A percentile compares a stretch with the other conserved stretches of the same genome.
phyloP scores from a whole-genome alignment of 2,329 filamentous ascomycete species.

The Aschersonia sp. region DNA sequence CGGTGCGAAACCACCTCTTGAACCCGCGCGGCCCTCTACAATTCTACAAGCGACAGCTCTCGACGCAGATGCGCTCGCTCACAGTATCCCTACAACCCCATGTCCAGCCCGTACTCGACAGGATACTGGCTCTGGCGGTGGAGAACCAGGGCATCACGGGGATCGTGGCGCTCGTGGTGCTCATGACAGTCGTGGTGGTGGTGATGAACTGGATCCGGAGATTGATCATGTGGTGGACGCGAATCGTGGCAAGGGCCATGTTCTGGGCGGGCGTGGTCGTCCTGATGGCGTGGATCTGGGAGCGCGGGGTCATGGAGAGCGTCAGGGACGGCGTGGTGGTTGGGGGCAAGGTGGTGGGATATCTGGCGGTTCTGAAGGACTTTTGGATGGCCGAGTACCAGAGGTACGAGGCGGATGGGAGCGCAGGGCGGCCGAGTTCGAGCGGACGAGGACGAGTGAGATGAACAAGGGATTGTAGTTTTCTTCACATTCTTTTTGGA shows the following conservation, averaged over 20 bases:
- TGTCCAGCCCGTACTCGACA: slow-evolving; percentile 27
- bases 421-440: neutral
- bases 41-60: slow-evolving; percentile 19
- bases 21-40: slow-evolving; percentile 30
- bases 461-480: neutral
- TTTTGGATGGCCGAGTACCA: slow-evolving; percentile 4
- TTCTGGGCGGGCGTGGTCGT: slow-evolving; percentile 49
- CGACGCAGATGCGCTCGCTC: slow-evolving; percentile 13
- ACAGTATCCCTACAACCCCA: slow-evolving; percentile 22
- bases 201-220: slow-evolving; percentile 58
- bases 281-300: slow-evolving; percentile 42
- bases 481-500: neutral
- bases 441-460: neutral
- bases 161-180: slow-evolving; percentile 16
- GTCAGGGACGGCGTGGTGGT: slow-evolving; percentile 39
- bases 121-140: slow-evolving; percentile 16
- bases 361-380: slow-evolving; percentile 31
- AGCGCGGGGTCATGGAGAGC: slow-evolving; percentile 51
- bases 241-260: slow-evolving; percentile 44
- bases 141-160: slow-evolving; percentile 19
- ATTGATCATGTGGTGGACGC: slow-evolving; percentile 62
- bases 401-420: slow-evolving; percentile 5
- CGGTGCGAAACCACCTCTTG: slow-evolving; percentile 32
- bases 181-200: slow-evolving; percentile 41
- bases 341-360: slow-evolving; percentile 27